Percentiles rank a stretch among this genome's conserved stretches.
phyloP scores from a whole-genome alignment of 352 stramenopile genomes.

The Globisporangium yorkense region DNA sequence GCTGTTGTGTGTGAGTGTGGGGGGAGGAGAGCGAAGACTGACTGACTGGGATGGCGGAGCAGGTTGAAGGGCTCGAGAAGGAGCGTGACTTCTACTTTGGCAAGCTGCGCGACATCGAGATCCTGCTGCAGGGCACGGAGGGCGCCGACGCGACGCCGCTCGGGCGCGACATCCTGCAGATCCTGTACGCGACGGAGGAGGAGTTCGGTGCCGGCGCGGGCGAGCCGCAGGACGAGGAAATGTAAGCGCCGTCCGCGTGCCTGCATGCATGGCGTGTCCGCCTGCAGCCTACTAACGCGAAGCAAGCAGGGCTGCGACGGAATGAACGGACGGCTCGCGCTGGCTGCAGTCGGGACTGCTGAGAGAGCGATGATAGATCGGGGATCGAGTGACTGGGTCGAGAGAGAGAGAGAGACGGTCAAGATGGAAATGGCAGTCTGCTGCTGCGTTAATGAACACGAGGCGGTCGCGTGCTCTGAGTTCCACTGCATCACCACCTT shows the following conservation, averaged over 20 bases:
- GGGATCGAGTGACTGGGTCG: background rate
- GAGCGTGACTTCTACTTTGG: constrained; percentile 99
- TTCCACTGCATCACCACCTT: no score
- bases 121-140: constrained; percentile 87
- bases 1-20: background rate
- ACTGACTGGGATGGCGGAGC: background rate
- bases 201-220: constrained; percentile 34
- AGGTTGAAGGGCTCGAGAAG: constrained; percentile 88
- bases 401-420: background rate
- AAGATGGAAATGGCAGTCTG: no score
- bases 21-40: background rate
- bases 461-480: no score
- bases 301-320: background rate
- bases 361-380: background rate
- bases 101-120: constrained; percentile 97
- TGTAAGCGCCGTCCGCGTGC: constrained; percentile 17
- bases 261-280: background rate
- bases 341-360: background rate
- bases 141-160: constrained; percentile 51
- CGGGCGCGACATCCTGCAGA: constrained; percentile 76
- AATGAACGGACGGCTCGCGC: background rate
- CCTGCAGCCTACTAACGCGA: background rate
- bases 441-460: background rate
- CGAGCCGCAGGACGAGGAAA: constrained; percentile 51
- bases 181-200: constrained; percentile 79